Base-by-base conservation (phyloP, 805 yeast species). In the Myxozyma sirexii region DNA sequence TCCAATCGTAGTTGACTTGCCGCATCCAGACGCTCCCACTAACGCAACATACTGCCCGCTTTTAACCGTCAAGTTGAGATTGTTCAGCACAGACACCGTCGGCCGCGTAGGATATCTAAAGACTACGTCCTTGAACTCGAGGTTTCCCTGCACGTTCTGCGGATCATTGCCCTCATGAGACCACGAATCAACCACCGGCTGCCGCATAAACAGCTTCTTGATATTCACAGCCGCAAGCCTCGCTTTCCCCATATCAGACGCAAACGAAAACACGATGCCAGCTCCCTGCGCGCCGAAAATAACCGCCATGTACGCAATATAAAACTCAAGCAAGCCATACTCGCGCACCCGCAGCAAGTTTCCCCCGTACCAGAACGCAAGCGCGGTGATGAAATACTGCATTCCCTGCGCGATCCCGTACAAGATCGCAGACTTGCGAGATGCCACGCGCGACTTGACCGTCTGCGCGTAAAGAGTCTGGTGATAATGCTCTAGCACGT, bases 41-140 rank as follows among this genome's bases (percentile, higher is more conserved):
- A 90, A 82, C 10, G 97, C 97, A 39, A 90, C 93, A 68, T 87
- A 90, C 68, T 85, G 74, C 5, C 97, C 97, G 2, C 91, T 86
- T 13, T 91, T 90, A 81, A 71, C 57, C 13, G 54, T 44, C 35
- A 71, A 62, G 49, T 60, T 59, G 37, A 71, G 48, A 27, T 66
- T 64, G 15, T 62, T 59, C 26, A 71, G 60, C 19, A 71, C 70
- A 19, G 67, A 55, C 4, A 70, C 70, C 24, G 67, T 63, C 2
- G 68, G 69, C 3, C 74, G 63, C 6, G 75, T 68, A 10, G 74
- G 74, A 43, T 71, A 71, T 13, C 69, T 54, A 59, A 71, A 71
- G 6, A 52, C 46, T 10, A 71, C 70, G 43, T 74, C 72, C 15
- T 75, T 57, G 66, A 90, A 82, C 29, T 69, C 74, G n/a, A 90